These are phyloP conservation scores for Linum tenue DNA, from an alignment of 345 rosid genomes.

Conservation along the genomic window DNA sequence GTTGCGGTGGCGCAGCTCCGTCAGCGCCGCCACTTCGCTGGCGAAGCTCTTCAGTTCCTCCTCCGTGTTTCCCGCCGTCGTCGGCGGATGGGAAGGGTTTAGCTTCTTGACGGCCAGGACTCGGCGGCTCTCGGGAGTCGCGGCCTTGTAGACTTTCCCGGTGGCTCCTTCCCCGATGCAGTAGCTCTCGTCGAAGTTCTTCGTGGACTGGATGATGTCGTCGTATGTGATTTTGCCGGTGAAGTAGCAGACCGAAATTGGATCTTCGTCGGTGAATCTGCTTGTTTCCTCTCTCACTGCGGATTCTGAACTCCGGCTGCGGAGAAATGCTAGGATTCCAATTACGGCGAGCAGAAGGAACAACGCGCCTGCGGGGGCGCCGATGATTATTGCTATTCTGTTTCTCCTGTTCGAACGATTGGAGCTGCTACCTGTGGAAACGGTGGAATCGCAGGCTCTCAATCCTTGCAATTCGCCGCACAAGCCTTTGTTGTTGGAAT, in stretches of 20 bases:
- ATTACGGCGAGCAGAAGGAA: conserved; percentile 6
- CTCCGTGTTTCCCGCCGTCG: background rate
- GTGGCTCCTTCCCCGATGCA: conserved; percentile 30
- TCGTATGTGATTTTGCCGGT: conserved; percentile 23
- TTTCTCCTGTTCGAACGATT: conserved; percentile 3
- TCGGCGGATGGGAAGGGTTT: background rate
- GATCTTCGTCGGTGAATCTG: background rate
- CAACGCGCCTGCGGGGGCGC: conserved; percentile 12
- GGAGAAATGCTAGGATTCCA: conserved; percentile 13
- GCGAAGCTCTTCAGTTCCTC: conserved; percentile 7
- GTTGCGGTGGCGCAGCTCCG: conserved; percentile 15
- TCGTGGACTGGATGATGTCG: conserved; percentile 25
- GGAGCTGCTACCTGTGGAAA: background rate
- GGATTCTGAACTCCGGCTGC: conserved; percentile 1
- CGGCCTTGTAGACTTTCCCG: conserved; percentile 32
- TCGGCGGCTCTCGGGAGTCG: background rate
- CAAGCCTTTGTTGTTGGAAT: conserved; percentile 25
- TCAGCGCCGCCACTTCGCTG: conserved; percentile 17
- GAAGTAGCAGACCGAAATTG: conserved; percentile 9
- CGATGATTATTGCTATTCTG: conserved; percentile 6
- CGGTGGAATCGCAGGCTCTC: conserved; percentile 14
- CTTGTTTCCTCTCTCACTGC: background rate
- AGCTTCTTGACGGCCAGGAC: conserved; percentile 24
- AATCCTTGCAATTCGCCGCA: conserved; percentile 21
- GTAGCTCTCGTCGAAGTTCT: conserved; percentile 16